A percentile compares a stretch with the other conserved stretches of the same genome.
phyloP scores from a whole-genome alignment of 352 stramenopile genomes.

The Phytophthora vignae region DNA sequence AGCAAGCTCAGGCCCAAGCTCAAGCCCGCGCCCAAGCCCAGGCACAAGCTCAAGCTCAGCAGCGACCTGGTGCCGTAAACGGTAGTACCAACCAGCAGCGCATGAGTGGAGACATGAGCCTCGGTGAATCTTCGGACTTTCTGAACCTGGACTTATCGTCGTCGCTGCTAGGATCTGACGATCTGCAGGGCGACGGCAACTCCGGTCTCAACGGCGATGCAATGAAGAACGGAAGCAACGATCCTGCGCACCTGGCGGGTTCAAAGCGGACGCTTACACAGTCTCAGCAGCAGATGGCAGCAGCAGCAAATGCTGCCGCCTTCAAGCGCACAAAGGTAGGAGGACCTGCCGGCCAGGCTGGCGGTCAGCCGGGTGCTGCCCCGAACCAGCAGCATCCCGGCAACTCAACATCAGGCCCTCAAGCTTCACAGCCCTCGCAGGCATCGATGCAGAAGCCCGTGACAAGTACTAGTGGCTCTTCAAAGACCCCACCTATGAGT shows the following conservation, averaged over 20 bases:
- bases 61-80: constrained; percentile 34
- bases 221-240: constrained; percentile 44
- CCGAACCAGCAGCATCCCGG: constrained; percentile 39
- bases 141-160: constrained; percentile 82
- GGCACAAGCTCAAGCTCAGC: constrained; percentile 43
- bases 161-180: constrained; percentile 70
- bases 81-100: constrained; percentile 47
- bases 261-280: constrained; percentile 81
- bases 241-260: constrained; percentile 40
- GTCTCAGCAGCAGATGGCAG: constrained; percentile 85
- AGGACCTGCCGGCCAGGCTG: constrained; percentile 39
- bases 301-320: constrained; percentile 76
- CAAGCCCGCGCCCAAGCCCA: constrained; percentile 38
- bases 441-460: constrained; percentile 77
- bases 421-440: constrained; percentile 64
- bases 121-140: constrained; percentile 82
- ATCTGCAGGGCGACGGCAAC: constrained; percentile 58
- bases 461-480: constrained; percentile 70
- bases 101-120: constrained; percentile 63
- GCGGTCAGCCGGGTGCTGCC: constrained; percentile 27
- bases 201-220: constrained; percentile 47
- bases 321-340: constrained; percentile 87
- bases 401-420: constrained; percentile 46
- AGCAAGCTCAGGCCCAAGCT: constrained; percentile 31
- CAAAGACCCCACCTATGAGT: constrained; percentile 89